Evolutionary conservation across 129 eudicot species (phyloP), one percentile per base, ranked within the genome.

Genomic region (Solidago caesia): DNA sequence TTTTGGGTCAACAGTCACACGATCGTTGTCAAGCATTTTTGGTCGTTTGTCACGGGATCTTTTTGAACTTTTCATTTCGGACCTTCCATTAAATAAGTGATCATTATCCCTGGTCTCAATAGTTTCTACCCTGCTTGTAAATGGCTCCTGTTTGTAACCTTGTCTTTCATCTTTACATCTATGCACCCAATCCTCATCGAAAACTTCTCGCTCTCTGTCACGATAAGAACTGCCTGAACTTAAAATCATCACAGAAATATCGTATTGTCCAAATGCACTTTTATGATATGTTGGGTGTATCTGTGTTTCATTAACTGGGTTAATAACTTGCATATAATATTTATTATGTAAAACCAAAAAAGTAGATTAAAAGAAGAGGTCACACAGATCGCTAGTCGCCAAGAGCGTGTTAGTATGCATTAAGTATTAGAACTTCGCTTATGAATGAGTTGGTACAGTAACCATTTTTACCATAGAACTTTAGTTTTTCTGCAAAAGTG

Each of bases 201-300:
- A 73, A 82, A 46, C 25, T 76, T 81, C 86, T 29, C 15, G 6
- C 16, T 13, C 15, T 52, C 57, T 52, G 7, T 82, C 84, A 75
- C 52, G 71, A 70, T 70, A 27, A 59, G 87, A 82, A 42, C 68
- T 80, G 71, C 78, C 80, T 4, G 84, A 62, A 45, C 63, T 84
- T 57, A 15, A 82, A 46, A 64, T 64, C 68, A 33, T 64, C 47
- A 76, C 70, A 8, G 33, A 47, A 51, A 5, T 47, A 59, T 62
- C 77, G 10, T 81, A 83, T 68, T 71, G 74, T 62, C 69, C 72
- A 46, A 78, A 67, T 72, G 68, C 70, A 52, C 68, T 76, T 51
- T 80, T 73, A 21, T 21, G 21, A 21, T 21, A 21, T 21, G 21
- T 21, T 21, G 21, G 21, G 21, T 0, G 21, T 21, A 21, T 21